These are phyloP conservation scores for Ustilago cynodontis DNA, from an alignment of 1,284 basidiomycete species.

Conservation along the genomic window DNA sequence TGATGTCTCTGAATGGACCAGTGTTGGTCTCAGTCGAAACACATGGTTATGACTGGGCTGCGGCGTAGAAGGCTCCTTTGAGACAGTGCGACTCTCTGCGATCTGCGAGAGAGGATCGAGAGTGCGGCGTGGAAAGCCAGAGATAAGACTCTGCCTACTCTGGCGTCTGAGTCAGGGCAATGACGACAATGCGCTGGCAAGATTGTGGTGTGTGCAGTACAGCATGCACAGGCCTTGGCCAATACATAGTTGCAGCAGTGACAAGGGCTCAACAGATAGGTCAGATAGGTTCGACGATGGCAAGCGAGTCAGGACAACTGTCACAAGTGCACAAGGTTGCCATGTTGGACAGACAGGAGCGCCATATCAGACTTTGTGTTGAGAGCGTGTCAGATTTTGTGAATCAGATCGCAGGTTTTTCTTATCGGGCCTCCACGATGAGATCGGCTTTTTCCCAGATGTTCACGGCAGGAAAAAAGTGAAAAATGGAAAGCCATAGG, in stretches of 20 bases:
- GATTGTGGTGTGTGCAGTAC: background rate
- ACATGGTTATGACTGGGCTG: background rate
- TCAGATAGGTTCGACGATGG: conserved; percentile 2
- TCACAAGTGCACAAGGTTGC: background rate
- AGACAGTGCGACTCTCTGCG: background rate
- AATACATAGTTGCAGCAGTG: background rate
- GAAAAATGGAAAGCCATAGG: no score
- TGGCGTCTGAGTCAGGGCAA: background rate
- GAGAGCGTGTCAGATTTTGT: no score
- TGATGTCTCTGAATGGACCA: background rate
- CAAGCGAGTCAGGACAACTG: conserved; percentile 14
- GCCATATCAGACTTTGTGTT: conserved; percentile 26
- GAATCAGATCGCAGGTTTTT: background rate
- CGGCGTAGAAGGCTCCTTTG: background rate
- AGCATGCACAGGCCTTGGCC: background rate
- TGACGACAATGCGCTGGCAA: conserved; percentile 1
- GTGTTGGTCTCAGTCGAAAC: background rate
- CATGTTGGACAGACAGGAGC: conserved; percentile 26
- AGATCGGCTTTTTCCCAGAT: no score
- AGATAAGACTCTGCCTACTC: conserved; percentile 1
- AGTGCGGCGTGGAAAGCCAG: background rate
- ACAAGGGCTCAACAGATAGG: conserved; percentile 23
- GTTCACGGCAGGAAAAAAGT: no score
- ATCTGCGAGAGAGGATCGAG: background rate
- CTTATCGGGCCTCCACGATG: background rate